Evolutionary conservation across 2,329 filamentous ascomycete genomes (phyloP).

Genomic region (Chaetomium olivaceum): DNA sequence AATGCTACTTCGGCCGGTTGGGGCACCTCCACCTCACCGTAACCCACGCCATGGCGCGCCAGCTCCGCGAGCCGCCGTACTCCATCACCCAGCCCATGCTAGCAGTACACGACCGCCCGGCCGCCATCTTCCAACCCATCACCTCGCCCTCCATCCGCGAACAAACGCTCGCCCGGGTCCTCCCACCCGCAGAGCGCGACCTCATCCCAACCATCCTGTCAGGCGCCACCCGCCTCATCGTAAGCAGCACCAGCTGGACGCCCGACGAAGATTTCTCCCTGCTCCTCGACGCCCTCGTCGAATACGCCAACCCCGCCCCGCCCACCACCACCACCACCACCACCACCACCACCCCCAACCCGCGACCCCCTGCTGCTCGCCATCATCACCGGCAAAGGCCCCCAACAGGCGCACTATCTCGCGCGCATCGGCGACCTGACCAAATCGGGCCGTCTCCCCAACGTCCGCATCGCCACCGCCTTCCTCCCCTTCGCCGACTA

Average conservation of each 20-base stretch:
- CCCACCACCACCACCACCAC: constrained; percentile 45
- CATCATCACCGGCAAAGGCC: constrained; percentile 93
- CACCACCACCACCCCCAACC: too few relatives aligned
- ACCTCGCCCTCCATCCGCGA: constrained; percentile 47
- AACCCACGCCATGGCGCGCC: constrained; percentile 80
- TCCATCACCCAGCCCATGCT: constrained; percentile 64
- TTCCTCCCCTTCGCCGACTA: constrained; percentile 87
- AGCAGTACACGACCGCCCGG: constrained; percentile 83
- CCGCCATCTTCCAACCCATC: constrained; percentile 76
- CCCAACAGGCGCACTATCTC: constrained; percentile 76
- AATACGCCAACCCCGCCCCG: constrained; percentile 61
- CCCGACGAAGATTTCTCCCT: constrained; percentile 93
- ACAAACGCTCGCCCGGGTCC: constrained; percentile 64
- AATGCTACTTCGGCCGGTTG: constrained; percentile 66
- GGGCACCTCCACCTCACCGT: constrained; percentile 82
- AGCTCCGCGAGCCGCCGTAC: constrained; percentile 66
- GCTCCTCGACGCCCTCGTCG: constrained; percentile 76
- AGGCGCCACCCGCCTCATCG: constrained; percentile 68
- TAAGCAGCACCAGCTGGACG: constrained; percentile 97
- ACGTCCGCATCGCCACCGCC: constrained; percentile 73
- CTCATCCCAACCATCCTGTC: constrained; percentile 54
- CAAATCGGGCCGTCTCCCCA: constrained; percentile 61
- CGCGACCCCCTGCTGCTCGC: constrained; percentile 86
- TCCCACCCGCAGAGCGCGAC: constrained; percentile 58
- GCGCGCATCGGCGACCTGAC: constrained; percentile 63